Evolutionary conservation across 805 yeast genomes (phyloP).

Genomic region (Blastobotrys robertii): DNA sequence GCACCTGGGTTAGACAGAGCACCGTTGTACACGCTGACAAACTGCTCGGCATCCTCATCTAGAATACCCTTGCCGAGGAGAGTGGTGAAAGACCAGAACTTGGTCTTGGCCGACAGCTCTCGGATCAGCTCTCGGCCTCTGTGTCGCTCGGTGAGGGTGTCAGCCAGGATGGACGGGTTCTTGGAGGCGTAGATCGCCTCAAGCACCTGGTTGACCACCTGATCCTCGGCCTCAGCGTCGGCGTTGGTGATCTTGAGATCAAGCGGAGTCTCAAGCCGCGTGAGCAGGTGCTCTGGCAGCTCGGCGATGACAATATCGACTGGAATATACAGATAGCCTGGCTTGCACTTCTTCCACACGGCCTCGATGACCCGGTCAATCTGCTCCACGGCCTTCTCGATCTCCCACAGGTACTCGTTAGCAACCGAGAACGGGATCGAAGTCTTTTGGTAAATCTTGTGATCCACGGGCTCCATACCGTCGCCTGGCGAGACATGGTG

Average conservation of each 20-base stretch:
- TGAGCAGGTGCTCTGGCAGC: not conserved
- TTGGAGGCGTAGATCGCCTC: slow-evolving; percentile 40
- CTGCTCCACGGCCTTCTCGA: slow-evolving; percentile 42
- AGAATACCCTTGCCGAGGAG: slow-evolving; percentile 63
- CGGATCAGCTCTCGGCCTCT: slow-evolving; percentile 38
- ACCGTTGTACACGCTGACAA: slow-evolving; percentile 69
- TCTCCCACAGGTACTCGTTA: slow-evolving; percentile 39
- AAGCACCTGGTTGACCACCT: slow-evolving; percentile 38
- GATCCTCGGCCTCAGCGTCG: slow-evolving; percentile 23
- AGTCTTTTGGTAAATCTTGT: slow-evolving; percentile 54
- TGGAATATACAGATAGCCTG: slow-evolving; percentile 78
- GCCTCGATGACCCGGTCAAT: slow-evolving; percentile 57
- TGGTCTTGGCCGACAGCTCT: slow-evolving; percentile 39
- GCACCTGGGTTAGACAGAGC: slow-evolving; percentile 40
- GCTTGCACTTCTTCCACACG: slow-evolving; percentile 51
- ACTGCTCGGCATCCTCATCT: slow-evolving; percentile 58
- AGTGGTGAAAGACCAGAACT: slow-evolving; percentile 49
- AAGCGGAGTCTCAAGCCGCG: slow-evolving; percentile 30
- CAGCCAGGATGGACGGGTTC: slow-evolving; percentile 62
- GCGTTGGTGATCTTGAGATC: slow-evolving; percentile 23
- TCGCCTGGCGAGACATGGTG: slow-evolving; percentile 32
- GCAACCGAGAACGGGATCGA: slow-evolving; percentile 48
- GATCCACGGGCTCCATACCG: slow-evolving; percentile 36
- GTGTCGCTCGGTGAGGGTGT: slow-evolving; percentile 58
- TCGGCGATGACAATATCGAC: slow-evolving; percentile 42